A percentile compares a stretch with the other conserved stretches of the same genome.
phyloP scores from a whole-genome alignment of 768 basidiomycete genomes.

The Mycena chlorophos region DNA sequence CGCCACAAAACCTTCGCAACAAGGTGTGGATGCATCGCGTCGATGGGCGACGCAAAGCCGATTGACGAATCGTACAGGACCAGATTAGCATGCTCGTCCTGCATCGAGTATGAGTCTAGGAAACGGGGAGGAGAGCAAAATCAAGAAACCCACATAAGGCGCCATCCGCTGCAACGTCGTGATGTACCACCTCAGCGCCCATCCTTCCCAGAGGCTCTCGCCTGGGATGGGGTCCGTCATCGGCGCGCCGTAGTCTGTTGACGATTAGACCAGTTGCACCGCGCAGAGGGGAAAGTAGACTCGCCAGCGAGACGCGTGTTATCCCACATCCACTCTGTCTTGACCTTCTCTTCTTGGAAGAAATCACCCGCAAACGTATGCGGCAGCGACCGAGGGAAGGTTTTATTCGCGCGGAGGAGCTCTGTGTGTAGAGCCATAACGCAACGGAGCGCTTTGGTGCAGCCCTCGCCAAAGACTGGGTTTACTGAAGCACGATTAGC shows the following conservation, averaged over 20 bases:
- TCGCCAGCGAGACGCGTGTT: constrained; percentile 13
- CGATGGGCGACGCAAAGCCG: constrained; percentile 18
- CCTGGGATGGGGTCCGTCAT: constrained; percentile 14
- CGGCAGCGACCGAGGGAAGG: neutral
- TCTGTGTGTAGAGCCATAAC: constrained; percentile 11
- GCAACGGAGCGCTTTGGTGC: constrained; percentile 12
- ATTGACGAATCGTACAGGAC: constrained; percentile 16
- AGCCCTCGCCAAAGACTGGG: constrained; percentile 18
- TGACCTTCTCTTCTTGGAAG: constrained; percentile 16
- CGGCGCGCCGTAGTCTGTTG: constrained; percentile 12
- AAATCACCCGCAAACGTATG: constrained; percentile 16
- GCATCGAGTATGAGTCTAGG: neutral
- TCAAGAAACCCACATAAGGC: constrained; percentile 4
- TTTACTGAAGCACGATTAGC: constrained; percentile 8
- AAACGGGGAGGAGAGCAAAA: neutral
- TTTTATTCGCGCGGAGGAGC: neutral
- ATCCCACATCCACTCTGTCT: constrained; percentile 17
- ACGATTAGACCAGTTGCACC: neutral
- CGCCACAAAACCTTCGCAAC: constrained; percentile 23
- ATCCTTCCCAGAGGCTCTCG: constrained; percentile 8
- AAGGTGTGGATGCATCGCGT: constrained; percentile 23
- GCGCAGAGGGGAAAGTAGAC: neutral
- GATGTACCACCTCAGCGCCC: constrained; percentile 6
- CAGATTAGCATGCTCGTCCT: constrained; percentile 20
- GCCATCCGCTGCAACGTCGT: constrained; percentile 12